phyloP scores from a whole-genome alignment of 495 filamentous ascomycete genomes.

The Schizothecium vesticola region DNA sequence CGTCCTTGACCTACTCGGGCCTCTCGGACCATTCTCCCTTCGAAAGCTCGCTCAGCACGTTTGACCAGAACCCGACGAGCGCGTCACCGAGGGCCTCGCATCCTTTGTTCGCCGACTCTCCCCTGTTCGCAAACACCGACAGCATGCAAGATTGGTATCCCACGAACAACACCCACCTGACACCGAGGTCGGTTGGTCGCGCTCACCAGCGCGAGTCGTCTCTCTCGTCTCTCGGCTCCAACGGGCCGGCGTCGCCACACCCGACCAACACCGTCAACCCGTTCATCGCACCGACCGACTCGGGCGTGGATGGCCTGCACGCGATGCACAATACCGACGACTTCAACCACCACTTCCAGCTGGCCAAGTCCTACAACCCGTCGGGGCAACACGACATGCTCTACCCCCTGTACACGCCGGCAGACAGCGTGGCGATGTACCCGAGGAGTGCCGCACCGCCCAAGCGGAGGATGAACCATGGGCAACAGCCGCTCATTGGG shows the following conservation, averaged over 20 bases:
- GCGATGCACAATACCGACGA: slow-evolving; percentile 33
- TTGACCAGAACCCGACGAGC: slow-evolving; percentile 9
- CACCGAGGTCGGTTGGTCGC: slow-evolving; percentile 34
- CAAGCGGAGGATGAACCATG: slow-evolving; percentile 32
- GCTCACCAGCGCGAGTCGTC: slow-evolving; percentile 52
- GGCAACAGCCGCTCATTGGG: slow-evolving; percentile 33
- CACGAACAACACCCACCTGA: slow-evolving; percentile 30
- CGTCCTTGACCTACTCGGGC: not conserved
- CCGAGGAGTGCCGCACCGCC: slow-evolving; percentile 26
- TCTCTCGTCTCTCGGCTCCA: slow-evolving; percentile 50
- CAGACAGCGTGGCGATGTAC: slow-evolving; percentile 21
- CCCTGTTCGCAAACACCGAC: slow-evolving; percentile 23
- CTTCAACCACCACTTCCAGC: slow-evolving; percentile 31
- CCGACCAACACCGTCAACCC: slow-evolving; percentile 47
- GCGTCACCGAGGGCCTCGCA: slow-evolving; percentile 26
- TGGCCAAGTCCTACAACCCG: slow-evolving; percentile 32
- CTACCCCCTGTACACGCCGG: slow-evolving; percentile 22
- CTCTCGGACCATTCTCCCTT: not conserved
- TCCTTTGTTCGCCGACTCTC: slow-evolving; percentile 26
- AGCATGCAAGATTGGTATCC: slow-evolving; percentile 44
- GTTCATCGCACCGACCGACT: slow-evolving; percentile 46
- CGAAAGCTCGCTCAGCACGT: not conserved
- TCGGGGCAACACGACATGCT: slow-evolving; percentile 27
- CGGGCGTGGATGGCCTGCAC: slow-evolving; percentile 33
- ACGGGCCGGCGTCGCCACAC: slow-evolving; percentile 51